phyloP scores from a whole-genome alignment of 1,139 yeast species.

The Diutina ranongensis region DNA sequence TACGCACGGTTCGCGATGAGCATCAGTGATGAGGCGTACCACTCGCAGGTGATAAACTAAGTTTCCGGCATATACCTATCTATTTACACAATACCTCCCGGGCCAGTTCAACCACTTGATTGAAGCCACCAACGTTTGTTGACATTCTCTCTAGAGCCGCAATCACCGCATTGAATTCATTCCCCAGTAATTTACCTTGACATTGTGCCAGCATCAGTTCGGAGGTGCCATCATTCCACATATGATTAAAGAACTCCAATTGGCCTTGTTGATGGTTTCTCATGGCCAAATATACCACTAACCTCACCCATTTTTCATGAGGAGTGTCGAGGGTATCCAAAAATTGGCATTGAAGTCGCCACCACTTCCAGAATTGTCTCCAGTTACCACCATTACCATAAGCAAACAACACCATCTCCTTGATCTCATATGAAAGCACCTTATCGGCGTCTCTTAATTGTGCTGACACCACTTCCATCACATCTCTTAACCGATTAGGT shows the following conservation, averaged over 20 bases:
- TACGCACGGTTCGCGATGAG: background rate
- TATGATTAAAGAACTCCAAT: background rate
- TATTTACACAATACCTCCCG: background rate
- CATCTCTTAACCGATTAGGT: background rate
- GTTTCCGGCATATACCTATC: too few species aligned
- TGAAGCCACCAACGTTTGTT: background rate
- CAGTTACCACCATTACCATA: slow-evolving; percentile 3
- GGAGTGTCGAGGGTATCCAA: background rate
- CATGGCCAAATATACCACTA: background rate
- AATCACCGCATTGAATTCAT: background rate
- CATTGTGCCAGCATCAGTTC: background rate
- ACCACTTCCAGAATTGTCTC: slow-evolving; percentile 1
- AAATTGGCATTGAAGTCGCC: background rate
- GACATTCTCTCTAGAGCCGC: background rate
- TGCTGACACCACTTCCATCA: background rate
- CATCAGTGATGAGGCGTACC: background rate
- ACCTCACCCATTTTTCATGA: background rate
- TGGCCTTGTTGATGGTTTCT: background rate
- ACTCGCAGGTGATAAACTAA: too few species aligned
- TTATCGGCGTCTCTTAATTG: background rate
- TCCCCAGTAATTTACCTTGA: background rate
- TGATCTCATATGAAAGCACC: background rate
- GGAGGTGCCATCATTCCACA: background rate
- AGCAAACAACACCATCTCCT: background rate
- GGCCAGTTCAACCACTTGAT: background rate